These are phyloP conservation scores for Populus simonii DNA, from an alignment of 345 rosid species.

Conservation along the genomic window DNA sequence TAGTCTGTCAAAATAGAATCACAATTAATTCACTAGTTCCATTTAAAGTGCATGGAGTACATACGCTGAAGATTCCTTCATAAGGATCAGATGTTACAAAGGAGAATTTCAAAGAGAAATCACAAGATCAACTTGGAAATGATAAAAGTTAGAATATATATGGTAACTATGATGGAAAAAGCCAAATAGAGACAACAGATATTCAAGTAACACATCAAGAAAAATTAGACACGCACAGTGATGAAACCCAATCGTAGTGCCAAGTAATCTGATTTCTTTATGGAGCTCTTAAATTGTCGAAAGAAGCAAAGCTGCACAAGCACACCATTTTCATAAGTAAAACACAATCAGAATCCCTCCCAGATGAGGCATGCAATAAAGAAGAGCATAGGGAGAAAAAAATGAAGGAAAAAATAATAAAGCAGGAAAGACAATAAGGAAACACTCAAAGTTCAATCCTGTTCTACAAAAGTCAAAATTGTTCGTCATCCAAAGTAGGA, in stretches of 20 bases:
- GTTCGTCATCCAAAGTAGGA: too few species aligned
- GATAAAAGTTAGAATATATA: background rate
- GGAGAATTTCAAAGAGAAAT: background rate
- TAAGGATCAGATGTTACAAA: background rate
- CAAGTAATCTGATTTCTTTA: slow-evolving; percentile 77
- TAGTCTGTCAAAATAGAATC: too few species aligned
- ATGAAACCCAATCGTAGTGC: slow-evolving; percentile 85
- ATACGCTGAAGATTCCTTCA: background rate
- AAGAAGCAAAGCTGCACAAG: slow-evolving; percentile 80
- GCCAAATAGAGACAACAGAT: slow-evolving; percentile 1
- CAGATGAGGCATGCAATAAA: background rate
- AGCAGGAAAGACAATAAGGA: too few species aligned
- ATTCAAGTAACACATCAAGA: background rate
- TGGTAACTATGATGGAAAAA: background rate
- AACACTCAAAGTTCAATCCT: too few species aligned
- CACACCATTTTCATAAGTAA: background rate
- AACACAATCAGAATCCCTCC: background rate
- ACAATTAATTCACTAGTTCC: too few species aligned
- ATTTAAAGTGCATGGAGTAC: background rate
- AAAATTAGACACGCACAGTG: slow-evolving; percentile 51
- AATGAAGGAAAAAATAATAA: too few species aligned
- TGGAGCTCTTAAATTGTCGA: slow-evolving; percentile 72
- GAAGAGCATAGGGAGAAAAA: background rate
- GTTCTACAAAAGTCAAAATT: too few species aligned
- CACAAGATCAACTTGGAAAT: background rate